Base-by-base conservation (phyloP, 2,329 filamentous ascomycete species). In the Sporothrix curviconia region DNA sequence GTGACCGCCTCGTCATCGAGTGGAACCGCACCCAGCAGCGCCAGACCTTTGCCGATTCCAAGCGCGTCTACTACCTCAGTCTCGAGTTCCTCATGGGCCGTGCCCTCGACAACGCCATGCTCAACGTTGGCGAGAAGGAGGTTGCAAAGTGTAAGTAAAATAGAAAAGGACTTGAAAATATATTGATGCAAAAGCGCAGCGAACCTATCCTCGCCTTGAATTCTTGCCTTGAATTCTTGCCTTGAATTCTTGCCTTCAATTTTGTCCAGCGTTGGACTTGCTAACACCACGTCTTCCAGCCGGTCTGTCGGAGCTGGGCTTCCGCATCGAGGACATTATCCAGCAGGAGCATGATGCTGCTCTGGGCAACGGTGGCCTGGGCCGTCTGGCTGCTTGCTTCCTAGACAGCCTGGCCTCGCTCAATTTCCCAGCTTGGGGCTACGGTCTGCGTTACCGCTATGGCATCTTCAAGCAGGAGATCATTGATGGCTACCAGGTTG, bases 401-500 rank as follows among this genome's bases (percentile, higher is more conserved):
- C 83, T 99, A 62, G 94, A 99, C 76, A 96, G 92, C 66, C 77
- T 99, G 69, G 94, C 94, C 24, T 92, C 91, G 11, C 80, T 99
- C 66, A 95, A 96, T 77, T 96, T 88, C 71, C 90, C 94, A 9
- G 94, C 94, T 19, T 99, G 94, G 94, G 94, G 94, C 36, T 99
- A 99, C 67, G 94, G 92, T 56, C 77, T 99, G 64, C 85, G 94
- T 68, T 99, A 99, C 77, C 82, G 91, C 71, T 97, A 97, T 70
- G 89, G 89, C 69, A 99, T 99, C 71, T 99, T 99, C 84, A 97
- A 97, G 78, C 94, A 99, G 77, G 94, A 97, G 76, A 97, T 99
- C 66, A 86, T 96, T 60, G 89, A 97, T 68, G 94, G 94, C 58
- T 99, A 96, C 71, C 94, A 99, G 73, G 91, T 99, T 63, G 94